A percentile compares a stretch with the other conserved stretches of the same genome.
Conservation (phyloP, 139 green algal genomes). For the Closterium sp. region DNA sequence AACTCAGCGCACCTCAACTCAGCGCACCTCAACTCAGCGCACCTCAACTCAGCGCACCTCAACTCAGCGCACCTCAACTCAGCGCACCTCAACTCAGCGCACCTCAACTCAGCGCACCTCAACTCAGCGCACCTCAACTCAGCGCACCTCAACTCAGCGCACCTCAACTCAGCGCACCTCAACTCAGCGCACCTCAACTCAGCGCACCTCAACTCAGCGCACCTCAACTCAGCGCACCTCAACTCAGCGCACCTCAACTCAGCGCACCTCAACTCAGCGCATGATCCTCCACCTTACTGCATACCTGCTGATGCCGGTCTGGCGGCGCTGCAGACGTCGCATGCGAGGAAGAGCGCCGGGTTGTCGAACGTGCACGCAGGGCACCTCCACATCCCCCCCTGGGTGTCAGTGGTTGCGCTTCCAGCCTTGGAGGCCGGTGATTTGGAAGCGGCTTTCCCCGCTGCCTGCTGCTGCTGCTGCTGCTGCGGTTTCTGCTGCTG, state of each 20-base stretch:
- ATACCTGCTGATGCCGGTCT: background rate
- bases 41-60: too few species aligned
- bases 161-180: too few species aligned
- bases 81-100: too few species aligned
- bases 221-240: too few species aligned
- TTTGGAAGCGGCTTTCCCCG: background rate
- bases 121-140: too few species aligned
- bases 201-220: too few species aligned
- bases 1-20: too few species aligned
- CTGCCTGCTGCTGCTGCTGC: background rate
- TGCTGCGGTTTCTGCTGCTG: background rate
- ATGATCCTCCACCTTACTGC: background rate
- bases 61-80: too few species aligned
- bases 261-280: background rate
- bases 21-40: too few species aligned
- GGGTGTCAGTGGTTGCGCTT: background rate
- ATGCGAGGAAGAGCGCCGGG: constrained; percentile 13
- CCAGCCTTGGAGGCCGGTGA: background rate
- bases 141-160: too few species aligned
- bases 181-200: too few species aligned
- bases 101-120: too few species aligned
- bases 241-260: background rate
- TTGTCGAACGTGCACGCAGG: constrained; percentile 33
- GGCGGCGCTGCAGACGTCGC: constrained; percentile 21
- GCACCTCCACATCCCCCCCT: constrained; percentile 5